Evolutionary conservation across 371 early-diverging fungal species (phyloP).

Genomic region (Lichtheimia ornata): DNA sequence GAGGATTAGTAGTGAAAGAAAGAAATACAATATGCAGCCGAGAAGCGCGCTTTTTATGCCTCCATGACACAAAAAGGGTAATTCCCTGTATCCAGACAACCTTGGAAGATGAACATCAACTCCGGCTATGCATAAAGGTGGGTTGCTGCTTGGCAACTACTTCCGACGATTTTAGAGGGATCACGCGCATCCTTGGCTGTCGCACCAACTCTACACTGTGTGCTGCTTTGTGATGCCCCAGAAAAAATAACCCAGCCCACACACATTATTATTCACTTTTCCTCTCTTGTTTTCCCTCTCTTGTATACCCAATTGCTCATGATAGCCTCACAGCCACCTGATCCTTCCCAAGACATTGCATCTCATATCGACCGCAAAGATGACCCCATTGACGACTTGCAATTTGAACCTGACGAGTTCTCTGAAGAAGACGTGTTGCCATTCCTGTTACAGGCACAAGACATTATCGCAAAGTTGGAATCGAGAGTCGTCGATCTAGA

Average conservation of each 20-base stretch:
- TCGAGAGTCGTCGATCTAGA: conserved; percentile 56
- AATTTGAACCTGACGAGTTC: conserved; percentile 25
- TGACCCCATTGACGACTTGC: conserved; percentile 15
- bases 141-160: too few relatives aligned
- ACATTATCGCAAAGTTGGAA: conserved; percentile 55
- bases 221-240: too few relatives aligned
- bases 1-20: neutral
- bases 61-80: neutral
- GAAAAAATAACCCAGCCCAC: neutral
- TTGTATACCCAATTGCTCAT: neutral
- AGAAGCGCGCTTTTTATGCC: neutral
- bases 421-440: conserved; percentile 54
- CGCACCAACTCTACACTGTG: too few relatives aligned
- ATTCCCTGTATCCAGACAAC: neutral
- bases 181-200: too few relatives aligned
- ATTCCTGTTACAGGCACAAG: conserved; percentile 57
- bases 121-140: too few relatives aligned
- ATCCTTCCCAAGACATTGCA: neutral
- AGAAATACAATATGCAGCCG: neutral
- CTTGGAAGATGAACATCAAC: too few relatives aligned
- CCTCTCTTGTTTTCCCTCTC: neutral
- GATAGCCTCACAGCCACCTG: neutral
- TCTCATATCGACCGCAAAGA: neutral
- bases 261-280: neutral
- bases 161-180: too few relatives aligned